Evolutionary conservation across 179 eudicot genomes (phyloP).

Genomic region (Silene coronaria): DNA sequence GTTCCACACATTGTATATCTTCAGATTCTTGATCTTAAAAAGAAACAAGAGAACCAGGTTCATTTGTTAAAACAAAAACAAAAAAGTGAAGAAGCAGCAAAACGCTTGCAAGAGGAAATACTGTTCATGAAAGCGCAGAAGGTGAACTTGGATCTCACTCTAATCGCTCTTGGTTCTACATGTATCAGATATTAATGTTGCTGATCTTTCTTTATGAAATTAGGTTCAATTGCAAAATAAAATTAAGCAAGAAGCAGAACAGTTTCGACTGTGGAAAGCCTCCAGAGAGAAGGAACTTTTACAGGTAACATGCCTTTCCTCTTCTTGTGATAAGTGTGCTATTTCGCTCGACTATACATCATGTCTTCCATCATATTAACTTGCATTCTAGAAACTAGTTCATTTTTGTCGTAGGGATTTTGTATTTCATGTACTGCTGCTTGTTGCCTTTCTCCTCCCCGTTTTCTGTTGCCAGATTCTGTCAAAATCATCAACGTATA

Average conservation of each 20-base stretch:
- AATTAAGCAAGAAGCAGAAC: slow-evolving; percentile 98
- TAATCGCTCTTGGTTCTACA: not conserved
- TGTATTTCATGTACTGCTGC: not conserved
- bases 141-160: slow-evolving; percentile 37
- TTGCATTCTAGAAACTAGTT: not conserved
- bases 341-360: not conserved
- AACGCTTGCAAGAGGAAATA: slow-evolving; percentile 89
- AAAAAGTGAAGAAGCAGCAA: slow-evolving; percentile 98
- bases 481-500: not conserved
- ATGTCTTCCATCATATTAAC: not conserved
- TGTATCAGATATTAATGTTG: not conserved
- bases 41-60: slow-evolving; percentile 97
- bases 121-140: slow-evolving; percentile 93
- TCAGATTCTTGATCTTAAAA: slow-evolving; percentile 91
- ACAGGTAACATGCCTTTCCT: slow-evolving; percentile 50
- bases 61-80: slow-evolving; percentile 94
- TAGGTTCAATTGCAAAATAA: slow-evolving; percentile 97
- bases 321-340: slow-evolving; percentile 7
- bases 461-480: not conserved
- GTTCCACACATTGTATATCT: not conserved
- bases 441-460: not conserved
- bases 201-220: slow-evolving; percentile 19
- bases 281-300: slow-evolving; percentile 93
- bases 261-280: slow-evolving; percentile 98
- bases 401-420: not conserved